A percentile compares a stretch with the other conserved stretches of the same genome.
Conservation (phyloP, 768 basidiomycete species). For the Scleroderma bovista region DNA sequence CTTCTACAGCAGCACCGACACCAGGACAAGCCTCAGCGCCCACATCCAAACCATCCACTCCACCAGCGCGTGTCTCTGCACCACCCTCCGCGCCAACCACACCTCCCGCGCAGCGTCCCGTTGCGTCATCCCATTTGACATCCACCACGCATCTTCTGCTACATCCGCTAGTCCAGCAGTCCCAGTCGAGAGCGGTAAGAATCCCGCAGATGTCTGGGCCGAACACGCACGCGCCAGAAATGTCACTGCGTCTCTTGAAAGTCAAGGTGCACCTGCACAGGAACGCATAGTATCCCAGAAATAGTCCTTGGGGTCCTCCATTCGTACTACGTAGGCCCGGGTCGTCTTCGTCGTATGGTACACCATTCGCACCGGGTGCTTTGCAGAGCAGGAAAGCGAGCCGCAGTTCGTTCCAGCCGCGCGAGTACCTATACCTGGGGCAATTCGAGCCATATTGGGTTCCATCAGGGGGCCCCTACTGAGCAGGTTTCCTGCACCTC, state of each 20-base stretch:
- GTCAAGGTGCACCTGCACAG: constrained; percentile 14
- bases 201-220: constrained; percentile 25
- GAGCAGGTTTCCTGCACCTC: constrained; percentile 11
- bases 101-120: constrained; percentile 7
- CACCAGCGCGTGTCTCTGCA: constrained; percentile 14
- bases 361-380: constrained; percentile 1
- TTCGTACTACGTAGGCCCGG: constrained; percentile 24
- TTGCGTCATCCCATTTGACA: constrained; percentile 19
- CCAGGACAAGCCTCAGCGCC: constrained; percentile 13
- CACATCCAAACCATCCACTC: too few species aligned
- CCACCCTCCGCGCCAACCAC: constrained; percentile 9
- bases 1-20: constrained; percentile 10
- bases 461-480: constrained; percentile 12
- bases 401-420: constrained; percentile 13
- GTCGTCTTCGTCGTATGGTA: constrained; percentile 22
- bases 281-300: constrained; percentile 15
- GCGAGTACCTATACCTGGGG: constrained; percentile 31
- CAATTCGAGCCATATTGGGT: constrained; percentile 18
- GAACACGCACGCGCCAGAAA: constrained; percentile 7
- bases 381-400: constrained; percentile 23
- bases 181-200: constrained; percentile 15
- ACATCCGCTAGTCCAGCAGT: background rate
- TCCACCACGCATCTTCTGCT: constrained; percentile 23
- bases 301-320: constrained; percentile 19
- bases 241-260: constrained; percentile 5